Conservation (phyloP, 2,329 filamentous ascomycete genomes). For the Macrophomina phaseolina region DNA sequence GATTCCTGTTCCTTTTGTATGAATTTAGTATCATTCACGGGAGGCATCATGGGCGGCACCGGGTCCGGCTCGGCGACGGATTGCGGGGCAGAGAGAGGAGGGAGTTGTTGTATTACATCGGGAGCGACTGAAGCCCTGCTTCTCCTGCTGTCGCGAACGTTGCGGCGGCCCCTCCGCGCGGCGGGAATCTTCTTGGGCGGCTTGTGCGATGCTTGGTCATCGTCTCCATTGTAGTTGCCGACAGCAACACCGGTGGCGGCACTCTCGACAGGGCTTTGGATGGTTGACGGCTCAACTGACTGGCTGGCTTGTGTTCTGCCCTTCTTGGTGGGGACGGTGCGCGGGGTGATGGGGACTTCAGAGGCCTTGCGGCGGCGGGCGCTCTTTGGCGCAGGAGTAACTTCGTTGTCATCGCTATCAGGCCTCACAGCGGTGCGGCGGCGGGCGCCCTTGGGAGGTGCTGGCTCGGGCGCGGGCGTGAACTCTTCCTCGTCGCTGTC, state of each 20-base stretch:
- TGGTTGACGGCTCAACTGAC: conserved; percentile 65
- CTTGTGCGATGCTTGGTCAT: conserved; percentile 7
- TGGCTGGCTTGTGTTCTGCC: conserved; percentile 56
- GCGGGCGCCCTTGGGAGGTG: conserved; percentile 59
- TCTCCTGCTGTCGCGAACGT: conserved; percentile 27
- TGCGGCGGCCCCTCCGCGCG: conserved; percentile 19
- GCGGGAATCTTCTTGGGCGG: conserved; percentile 16
- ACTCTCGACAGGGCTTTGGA: conserved; percentile 57
- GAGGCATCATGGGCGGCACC: not conserved
- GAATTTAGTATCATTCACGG: conserved; percentile 5
- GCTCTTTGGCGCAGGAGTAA: conserved; percentile 67
- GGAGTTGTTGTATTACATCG: conserved; percentile 22
- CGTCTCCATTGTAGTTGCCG: not conserved
- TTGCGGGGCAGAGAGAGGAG: not conserved
- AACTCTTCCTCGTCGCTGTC: conserved; percentile 78
- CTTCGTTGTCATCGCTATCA: conserved; percentile 75
- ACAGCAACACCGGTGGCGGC: not conserved
- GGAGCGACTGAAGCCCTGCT: conserved; percentile 24
- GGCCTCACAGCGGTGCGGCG: conserved; percentile 64
- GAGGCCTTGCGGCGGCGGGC: conserved; percentile 48
- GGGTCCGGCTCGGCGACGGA: not conserved
- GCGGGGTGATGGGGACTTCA: conserved; percentile 55
- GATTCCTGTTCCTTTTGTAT: conserved; percentile 11
- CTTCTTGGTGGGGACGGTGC: conserved; percentile 41
- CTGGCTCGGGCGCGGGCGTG: conserved; percentile 69